Evolutionary conservation across 2,329 filamentous ascomycete genomes (phyloP).

Genomic region (Claviceps sp.): DNA sequence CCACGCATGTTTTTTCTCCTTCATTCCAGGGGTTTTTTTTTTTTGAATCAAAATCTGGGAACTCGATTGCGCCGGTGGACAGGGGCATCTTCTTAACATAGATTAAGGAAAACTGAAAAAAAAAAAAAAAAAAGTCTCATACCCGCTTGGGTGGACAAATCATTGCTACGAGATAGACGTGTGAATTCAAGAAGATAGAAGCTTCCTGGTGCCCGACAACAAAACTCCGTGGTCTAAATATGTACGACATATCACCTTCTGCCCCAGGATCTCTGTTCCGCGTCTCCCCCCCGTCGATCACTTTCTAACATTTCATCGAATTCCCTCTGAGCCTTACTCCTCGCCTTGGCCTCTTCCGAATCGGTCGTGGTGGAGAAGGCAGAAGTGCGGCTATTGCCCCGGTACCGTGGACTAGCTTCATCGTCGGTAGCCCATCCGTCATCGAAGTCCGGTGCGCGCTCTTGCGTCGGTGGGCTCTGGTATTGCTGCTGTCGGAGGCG

Average conservation of each 20-base stretch:
- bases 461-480: conserved; percentile 13
- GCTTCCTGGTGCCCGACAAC: not conserved
- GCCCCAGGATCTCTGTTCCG: conserved; percentile 15
- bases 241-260: conserved; percentile 7
- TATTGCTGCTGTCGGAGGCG: conserved; percentile 28
- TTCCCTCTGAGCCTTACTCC: conserved; percentile 34
- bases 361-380: conserved; percentile 21
- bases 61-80: too few species aligned
- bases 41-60: too few species aligned
- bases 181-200: too few species aligned
- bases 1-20: too few species aligned
- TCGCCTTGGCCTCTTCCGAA: conserved; percentile 24
- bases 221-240: not conserved
- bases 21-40: too few species aligned
- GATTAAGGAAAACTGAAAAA: too few species aligned
- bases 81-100: too few species aligned
- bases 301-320: conserved; percentile 36
- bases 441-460: conserved; percentile 7
- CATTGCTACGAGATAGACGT: too few species aligned
- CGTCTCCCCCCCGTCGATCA: conserved; percentile 23
- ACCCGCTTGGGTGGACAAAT: too few species aligned
- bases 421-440: conserved; percentile 11
- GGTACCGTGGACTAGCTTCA: conserved; percentile 12
- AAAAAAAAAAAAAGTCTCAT: too few species aligned
- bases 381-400: conserved; percentile 15